Evolutionary conservation across 2,329 filamentous ascomycete species (phyloP).

Genomic region (Colletotrichum sp.): DNA sequence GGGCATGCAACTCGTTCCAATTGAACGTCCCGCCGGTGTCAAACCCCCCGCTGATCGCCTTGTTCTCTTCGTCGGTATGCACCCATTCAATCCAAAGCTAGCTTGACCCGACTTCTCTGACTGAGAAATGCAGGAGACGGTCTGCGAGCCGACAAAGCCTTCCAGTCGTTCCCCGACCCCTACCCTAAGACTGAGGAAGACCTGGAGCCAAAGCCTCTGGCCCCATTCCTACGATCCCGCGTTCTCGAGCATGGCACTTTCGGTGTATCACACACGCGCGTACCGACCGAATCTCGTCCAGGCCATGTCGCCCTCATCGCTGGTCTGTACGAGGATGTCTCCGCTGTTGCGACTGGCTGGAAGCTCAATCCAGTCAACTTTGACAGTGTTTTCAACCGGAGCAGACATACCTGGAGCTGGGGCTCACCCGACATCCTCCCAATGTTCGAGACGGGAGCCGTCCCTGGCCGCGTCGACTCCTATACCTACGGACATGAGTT

Average conservation of each 20-base stretch:
- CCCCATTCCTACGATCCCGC: conserved; percentile 88
- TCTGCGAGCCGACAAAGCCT: conserved; percentile 95
- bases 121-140: conserved; percentile 70
- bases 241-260: conserved; percentile 92
- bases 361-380: conserved; percentile 98
- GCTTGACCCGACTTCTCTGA: not conserved
- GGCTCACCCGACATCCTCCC: conserved; percentile 95
- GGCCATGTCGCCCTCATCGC: conserved; percentile 97
- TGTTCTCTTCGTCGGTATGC: conserved; percentile 86
- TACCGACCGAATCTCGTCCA: conserved; percentile 94
- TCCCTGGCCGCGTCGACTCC: conserved; percentile 86
- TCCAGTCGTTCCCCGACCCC: conserved; percentile 90
- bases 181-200: conserved; percentile 71
- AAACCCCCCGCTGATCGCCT: conserved; percentile 87
- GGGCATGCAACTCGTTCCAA: conserved; percentile 84
- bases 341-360: conserved; percentile 96
- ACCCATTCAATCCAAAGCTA: not conserved
- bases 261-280: conserved; percentile 94
- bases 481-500: conserved; percentile 82
- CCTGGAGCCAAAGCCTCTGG: conserved; percentile 77
- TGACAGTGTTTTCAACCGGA: conserved; percentile 98
- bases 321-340: conserved; percentile 96
- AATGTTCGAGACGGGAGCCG: conserved; percentile 96
- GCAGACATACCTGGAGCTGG: conserved; percentile 98
- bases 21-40: conserved; percentile 63